These are phyloP conservation scores for Volutella citrinella DNA, from an alignment of 2,329 filamentous ascomycete genomes.

Conservation along the genomic window DNA sequence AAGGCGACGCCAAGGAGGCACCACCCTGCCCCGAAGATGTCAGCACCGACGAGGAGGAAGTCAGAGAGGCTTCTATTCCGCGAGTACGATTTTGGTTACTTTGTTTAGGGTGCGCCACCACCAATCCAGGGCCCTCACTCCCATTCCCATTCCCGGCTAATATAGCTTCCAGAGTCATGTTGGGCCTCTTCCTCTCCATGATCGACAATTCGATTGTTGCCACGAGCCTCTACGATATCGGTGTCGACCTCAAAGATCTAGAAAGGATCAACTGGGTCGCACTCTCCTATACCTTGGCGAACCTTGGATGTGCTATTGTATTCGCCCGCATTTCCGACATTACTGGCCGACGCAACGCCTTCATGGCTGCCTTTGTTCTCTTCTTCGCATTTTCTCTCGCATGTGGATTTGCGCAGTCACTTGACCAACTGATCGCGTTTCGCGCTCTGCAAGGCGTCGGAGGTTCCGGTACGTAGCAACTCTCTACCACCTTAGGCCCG, in stretches of 20 bases:
- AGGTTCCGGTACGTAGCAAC: conserved; percentile 40
- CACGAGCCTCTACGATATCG: conserved; percentile 55
- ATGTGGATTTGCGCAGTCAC: conserved; percentile 38
- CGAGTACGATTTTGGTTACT: conserved; percentile 32
- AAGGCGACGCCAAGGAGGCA: no score
- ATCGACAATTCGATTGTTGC: conserved; percentile 60
- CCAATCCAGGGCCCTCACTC: background rate
- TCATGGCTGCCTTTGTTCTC: conserved; percentile 47
- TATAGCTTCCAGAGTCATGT: conserved; percentile 46
- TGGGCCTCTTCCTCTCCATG: conserved; percentile 56
- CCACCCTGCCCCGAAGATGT: no score
- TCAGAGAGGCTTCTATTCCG: no score
- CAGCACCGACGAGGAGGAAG: no score
- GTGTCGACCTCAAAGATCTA: conserved; percentile 45
- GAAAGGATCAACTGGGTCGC: conserved; percentile 51
- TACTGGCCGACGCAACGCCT: conserved; percentile 50
- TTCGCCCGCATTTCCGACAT: conserved; percentile 55
- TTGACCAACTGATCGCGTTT: conserved; percentile 46
- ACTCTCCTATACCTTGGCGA: conserved; percentile 53
- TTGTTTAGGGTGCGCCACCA: conserved; percentile 35
- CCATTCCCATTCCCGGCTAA: no score
- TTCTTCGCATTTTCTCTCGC: conserved; percentile 57
- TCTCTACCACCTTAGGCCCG: background rate
- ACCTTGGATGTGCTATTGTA: conserved; percentile 55
- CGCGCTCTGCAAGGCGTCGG: conserved; percentile 50